Base-by-base conservation (phyloP, 345 rosid genomes). In the Cochlearia excelsa region DNA sequence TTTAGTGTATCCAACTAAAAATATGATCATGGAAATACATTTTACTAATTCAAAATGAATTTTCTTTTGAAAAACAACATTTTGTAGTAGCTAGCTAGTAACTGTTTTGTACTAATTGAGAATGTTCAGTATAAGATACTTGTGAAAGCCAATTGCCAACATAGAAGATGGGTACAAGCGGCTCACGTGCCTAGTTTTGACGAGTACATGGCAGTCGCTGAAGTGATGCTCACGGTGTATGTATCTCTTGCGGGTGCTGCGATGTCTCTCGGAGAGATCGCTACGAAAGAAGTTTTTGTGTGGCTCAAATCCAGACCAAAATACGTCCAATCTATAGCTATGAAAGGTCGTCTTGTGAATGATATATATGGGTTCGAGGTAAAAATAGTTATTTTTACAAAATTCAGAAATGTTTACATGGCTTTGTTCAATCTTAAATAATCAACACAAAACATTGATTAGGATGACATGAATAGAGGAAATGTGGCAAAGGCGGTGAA, bases 381-480 rank as follows among this genome's bases (percentile, higher is more conserved):
- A 42, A n/a, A n/a, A 11, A 11, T 3, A 42, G 11, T n/a, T n/a
- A n/a, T n/a, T n/a, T n/a, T n/a, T n/a, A n/a, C n/a, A n/a, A n/a
- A n/a, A n/a, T n/a, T n/a, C n/a, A n/a, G n/a, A n/a, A n/a, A n/a
- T n/a, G n/a, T n/a, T n/a, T n/a, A n/a, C n/a, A n/a, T n/a, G n/a
- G n/a, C n/a, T n/a, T n/a, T n/a, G n/a, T n/a, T n/a, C n/a, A n/a
- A 10, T 1, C 1, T 2, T 42, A 3, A 4, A 10, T 42, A n/a
- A 42, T n/a, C 11, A 3, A n/a, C 1, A 3, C 46, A 42, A 9
- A 33, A 33, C 37, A 33, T n/a, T 7, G 45, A 39, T n/a, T 38
- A 60, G 67, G 82, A 79, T 72, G 72, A 74, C 77, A 60, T 43
- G 50, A 48, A 56, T 2, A 63, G 69, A 44, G 54, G 74, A 26